These are phyloP conservation scores for Vigna nakashimae DNA, from an alignment of 306 rosid species.

Conservation along the genomic window DNA sequence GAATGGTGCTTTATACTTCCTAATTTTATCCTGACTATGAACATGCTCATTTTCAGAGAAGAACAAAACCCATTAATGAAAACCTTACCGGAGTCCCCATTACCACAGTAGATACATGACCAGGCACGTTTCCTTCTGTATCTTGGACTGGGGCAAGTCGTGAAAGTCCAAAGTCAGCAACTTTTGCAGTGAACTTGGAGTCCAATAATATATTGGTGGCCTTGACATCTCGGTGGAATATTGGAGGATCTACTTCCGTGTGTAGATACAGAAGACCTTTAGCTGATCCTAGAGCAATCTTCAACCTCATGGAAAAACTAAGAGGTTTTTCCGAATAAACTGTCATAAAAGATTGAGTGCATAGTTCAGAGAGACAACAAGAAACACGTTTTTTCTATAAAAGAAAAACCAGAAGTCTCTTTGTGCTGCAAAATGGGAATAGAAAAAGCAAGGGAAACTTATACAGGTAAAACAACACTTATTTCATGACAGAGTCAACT, in stretches of 20 bases:
- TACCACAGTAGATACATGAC: slow-evolving; percentile 82
- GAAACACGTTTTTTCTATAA: neutral
- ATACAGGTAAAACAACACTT: neutral
- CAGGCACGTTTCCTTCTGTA: slow-evolving; percentile 69
- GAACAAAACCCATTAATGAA: slow-evolving; percentile 31
- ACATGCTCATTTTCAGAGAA: neutral
- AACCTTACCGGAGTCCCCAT: slow-evolving; percentile 92
- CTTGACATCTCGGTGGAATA: slow-evolving; percentile 94
- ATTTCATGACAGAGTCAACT: neutral
- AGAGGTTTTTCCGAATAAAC: slow-evolving; percentile 63
- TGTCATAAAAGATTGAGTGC: slow-evolving; percentile 47
- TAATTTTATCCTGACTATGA: neutral
- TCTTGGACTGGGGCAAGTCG: slow-evolving; percentile 91
- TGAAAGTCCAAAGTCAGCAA: slow-evolving; percentile 98
- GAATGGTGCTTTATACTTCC: neutral
- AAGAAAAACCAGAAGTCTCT: neutral
- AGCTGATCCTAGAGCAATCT: slow-evolving; percentile 76
- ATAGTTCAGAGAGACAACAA: slow-evolving; percentile 22
- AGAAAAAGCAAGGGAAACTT: slow-evolving; percentile 19
- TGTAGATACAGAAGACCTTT: slow-evolving; percentile 93
- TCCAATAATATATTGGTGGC: slow-evolving; percentile 90
- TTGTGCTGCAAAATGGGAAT: slow-evolving; percentile 26
- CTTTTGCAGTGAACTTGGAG: slow-evolving; percentile 70
- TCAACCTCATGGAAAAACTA: slow-evolving; percentile 70
- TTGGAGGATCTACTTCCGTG: slow-evolving; percentile 94